Evolutionary conservation across 768 basidiomycete species (phyloP), one percentile per base, ranked within the genome.

Genomic region (Amanita phalloides): DNA sequence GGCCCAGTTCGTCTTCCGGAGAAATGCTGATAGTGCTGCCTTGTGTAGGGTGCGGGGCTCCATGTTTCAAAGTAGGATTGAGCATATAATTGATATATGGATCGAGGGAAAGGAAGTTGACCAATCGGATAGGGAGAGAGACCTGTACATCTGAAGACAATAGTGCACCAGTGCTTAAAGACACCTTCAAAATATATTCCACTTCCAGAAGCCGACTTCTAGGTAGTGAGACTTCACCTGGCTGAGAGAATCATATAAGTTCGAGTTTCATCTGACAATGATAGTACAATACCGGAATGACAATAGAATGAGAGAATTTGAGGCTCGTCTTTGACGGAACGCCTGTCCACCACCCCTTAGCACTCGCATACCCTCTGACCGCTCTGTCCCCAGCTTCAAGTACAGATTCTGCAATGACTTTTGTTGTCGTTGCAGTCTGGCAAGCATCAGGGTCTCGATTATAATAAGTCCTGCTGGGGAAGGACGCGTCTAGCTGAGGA

Each of bases 271-370:
- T 42, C 46, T 37, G 11, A 21, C 21, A 47, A 41, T 55, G 39
- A 48, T 11, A n/a, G 48, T 13, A 68, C 85, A 68, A 61, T 52
- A 93, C 92, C 25, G 92, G 91, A 38, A 94, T 60, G 7, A 78
- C 61, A 6, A 96, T 72, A 48, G 74, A 79, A 60, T 90, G 83
- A 13, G 75, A 74, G 64, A 91, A 89, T 17, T 79, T 73, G 7
- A 73, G 67, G 4, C 71, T 69, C 55, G 83, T 78, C 1, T 80
- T 79, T 3, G 84, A 70, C 11, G 70, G 66, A 5, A 94, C 81
- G 6, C 93, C 93, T 4, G 79, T 73, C 91, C 92, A 95, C 86
- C 90, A 95, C 1, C 91, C 92, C 59, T 81, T 84, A 21, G 82
- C 86, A 38, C 86, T 90, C 8, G 84, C 86, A 61, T 81, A 76